Percentiles rank a stretch among this genome's conserved stretches.
These are phyloP conservation scores for Solanum stenotomum DNA, from an alignment of 257 asterid species.

Conservation along the genomic window DNA sequence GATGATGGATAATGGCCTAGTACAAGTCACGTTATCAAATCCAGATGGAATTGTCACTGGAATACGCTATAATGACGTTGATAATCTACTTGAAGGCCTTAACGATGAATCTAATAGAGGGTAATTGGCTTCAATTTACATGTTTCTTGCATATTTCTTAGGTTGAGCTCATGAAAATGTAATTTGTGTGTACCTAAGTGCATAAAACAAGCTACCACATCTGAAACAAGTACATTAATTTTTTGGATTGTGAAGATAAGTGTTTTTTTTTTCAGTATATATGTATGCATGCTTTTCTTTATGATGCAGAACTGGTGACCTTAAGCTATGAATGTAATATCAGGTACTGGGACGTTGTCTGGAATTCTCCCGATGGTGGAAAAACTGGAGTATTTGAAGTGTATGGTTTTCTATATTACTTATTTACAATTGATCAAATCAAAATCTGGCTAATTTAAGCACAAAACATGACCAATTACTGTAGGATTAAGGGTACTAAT, in stretches of 20 bases:
- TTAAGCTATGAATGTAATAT: background rate
- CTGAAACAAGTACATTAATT: background rate
- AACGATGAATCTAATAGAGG: slow-evolving; percentile 61
- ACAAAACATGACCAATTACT: background rate
- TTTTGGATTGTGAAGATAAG: background rate
- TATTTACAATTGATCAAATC: background rate
- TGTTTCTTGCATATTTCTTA: background rate
- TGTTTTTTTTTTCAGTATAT: background rate
- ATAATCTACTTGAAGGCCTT: slow-evolving; percentile 60
- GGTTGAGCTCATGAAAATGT: background rate
- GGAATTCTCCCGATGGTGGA: slow-evolving; percentile 57
- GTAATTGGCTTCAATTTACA: slow-evolving; percentile 14
- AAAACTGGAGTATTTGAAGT: slow-evolving; percentile 59
- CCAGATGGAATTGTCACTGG: slow-evolving; percentile 70
- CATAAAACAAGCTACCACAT: background rate
- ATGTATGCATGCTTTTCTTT: background rate
- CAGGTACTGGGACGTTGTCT: slow-evolving; percentile 89
- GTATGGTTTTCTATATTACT: slow-evolving; percentile 15
- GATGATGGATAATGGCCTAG: slow-evolving; percentile 58
- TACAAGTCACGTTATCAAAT: slow-evolving; percentile 56
- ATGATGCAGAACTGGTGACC: background rate
- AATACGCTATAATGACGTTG: slow-evolving; percentile 42
- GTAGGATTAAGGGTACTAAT: slow-evolving; percentile 40
- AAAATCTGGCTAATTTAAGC: background rate
- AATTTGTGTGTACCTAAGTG: background rate